phyloP scores from a whole-genome alignment of 2,329 filamentous ascomycete species.

The Diaporthe capsici region DNA sequence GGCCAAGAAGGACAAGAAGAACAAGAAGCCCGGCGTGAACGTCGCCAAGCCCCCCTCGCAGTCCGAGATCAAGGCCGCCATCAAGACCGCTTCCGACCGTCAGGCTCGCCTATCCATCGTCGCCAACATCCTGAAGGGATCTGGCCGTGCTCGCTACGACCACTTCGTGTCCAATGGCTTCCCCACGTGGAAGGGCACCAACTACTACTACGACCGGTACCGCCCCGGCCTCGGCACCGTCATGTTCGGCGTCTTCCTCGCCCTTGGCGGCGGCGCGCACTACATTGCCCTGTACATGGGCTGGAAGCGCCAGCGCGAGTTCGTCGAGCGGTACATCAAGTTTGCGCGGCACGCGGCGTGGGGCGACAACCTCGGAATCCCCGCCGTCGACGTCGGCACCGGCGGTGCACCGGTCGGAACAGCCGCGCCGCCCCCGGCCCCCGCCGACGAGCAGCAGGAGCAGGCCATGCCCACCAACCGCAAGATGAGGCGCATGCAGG shows the following conservation, averaged over 20 bases:
- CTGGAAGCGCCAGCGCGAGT: constrained; percentile 92
- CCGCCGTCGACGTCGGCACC: constrained; percentile 67
- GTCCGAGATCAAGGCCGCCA: constrained; percentile 81
- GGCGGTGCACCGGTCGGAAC: constrained; percentile 45
- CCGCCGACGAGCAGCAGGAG: constrained; percentile 60
- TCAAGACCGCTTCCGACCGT: constrained; percentile 85
- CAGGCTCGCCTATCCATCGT: constrained; percentile 90
- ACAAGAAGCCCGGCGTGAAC: constrained; percentile 72
- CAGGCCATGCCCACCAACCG: constrained; percentile 77
- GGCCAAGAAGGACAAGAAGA: constrained; percentile 64
- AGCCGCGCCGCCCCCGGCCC: constrained; percentile 57
- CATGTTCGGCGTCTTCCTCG: constrained; percentile 83
- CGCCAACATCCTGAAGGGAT: constrained; percentile 85
- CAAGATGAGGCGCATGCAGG: constrained; percentile 88
- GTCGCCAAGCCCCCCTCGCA: constrained; percentile 80
- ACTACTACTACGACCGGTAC: constrained; percentile 98
- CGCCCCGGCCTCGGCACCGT: constrained; percentile 91
- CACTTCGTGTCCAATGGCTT: constrained; percentile 95
- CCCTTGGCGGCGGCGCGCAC: constrained; percentile 87
- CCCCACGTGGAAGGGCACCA: constrained; percentile 95
- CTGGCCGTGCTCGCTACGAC: constrained; percentile 89
- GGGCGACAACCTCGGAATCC: constrained; percentile 84
- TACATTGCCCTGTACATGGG: constrained; percentile 88
- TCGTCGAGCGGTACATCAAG: constrained; percentile 91
- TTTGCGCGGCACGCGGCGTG: constrained; percentile 91